phyloP scores from a whole-genome alignment of 495 filamentous ascomycete genomes.

The Hyaloscypha finlandica region DNA sequence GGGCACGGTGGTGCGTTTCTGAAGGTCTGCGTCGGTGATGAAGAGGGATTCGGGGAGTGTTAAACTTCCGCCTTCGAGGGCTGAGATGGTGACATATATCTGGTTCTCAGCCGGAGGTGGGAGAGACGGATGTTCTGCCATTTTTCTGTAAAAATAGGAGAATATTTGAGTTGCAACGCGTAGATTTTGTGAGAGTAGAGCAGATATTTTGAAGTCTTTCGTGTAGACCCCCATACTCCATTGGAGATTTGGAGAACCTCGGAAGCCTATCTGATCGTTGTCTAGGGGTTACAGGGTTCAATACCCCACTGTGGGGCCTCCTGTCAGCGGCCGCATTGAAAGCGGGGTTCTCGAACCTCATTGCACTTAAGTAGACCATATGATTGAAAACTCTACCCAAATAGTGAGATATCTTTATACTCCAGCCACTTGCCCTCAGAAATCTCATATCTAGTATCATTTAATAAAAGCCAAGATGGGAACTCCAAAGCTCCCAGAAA shows the following conservation, averaged over 20 bases:
- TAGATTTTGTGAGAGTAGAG: background rate
- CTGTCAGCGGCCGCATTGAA: background rate
- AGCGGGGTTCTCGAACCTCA: background rate
- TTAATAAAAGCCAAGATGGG: background rate
- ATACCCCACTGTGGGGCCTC: background rate
- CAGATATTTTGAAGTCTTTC: background rate
- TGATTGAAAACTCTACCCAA: too few relatives aligned
- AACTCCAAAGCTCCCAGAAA: constrained; percentile 16
- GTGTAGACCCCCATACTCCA: background rate
- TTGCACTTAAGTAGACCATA: background rate
- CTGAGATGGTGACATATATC: constrained; percentile 5
- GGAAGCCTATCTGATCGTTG: background rate
- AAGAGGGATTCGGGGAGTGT: constrained; percentile 42
- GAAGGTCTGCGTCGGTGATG: constrained; percentile 37
- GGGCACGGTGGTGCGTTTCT: constrained; percentile 36
- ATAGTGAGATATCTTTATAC: too few relatives aligned
- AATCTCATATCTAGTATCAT: too few relatives aligned
- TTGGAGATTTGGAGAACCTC: background rate
- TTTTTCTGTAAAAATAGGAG: background rate
- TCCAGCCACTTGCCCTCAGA: too few relatives aligned
- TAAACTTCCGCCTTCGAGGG: constrained; percentile 15
- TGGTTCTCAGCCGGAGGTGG: background rate
- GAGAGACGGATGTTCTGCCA: background rate
- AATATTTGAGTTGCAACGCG: too few relatives aligned
- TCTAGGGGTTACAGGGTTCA: background rate